Base-by-base conservation (phyloP, 2,329 filamentous ascomycete genomes). In the Talaromyces atroroseus region DNA sequence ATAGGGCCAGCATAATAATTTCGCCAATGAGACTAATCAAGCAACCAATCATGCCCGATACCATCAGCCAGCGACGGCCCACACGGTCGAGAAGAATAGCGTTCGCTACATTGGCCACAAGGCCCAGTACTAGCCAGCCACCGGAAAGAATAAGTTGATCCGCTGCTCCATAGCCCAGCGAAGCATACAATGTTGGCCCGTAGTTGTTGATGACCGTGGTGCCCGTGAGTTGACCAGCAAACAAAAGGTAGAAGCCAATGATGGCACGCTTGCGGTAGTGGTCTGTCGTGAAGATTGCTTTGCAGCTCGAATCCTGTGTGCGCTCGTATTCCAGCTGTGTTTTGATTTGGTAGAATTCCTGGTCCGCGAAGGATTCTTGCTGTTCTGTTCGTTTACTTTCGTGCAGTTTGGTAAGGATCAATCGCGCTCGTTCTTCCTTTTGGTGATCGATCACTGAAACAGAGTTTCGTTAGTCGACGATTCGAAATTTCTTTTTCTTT, bases 291-390 rank as follows among this genome's bases (percentile, higher is more conserved):
- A 78, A 74, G 26, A 79, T 65, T 58, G 76, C 74, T 56, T 74
- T 74, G 21, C 61, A 62, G 8, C 70, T 66, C n/a, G 61, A 68
- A 12, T 58, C 63, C 54, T 71, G 68, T 29, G 67, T 62, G 8
- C 63, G 63, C 52, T 78, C 71, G 3, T 76, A 63, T 45, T 76
- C 73, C 38, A 72, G 67, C 59, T 80, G 75, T 52, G 73, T 72
- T 59, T 71, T 68, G 64, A 78, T 77, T 49, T 74, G 69, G 59
- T 71, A 72, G 61, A 78, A 78, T 42, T 73, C 71, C 26, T 72
- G 70, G 3, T 38, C 10, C 3, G 34, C 34, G 34, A 38, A 38
- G 3, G 34, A 38, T 38, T 32, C 26, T 32, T 32, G 26, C 10
- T 32, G 26, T 32, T 32, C 5, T 32, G 26, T 32, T 32, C 10